Base-by-base conservation (phyloP, 257 asterid genomes). In the Scutellaria baicalensis region DNA sequence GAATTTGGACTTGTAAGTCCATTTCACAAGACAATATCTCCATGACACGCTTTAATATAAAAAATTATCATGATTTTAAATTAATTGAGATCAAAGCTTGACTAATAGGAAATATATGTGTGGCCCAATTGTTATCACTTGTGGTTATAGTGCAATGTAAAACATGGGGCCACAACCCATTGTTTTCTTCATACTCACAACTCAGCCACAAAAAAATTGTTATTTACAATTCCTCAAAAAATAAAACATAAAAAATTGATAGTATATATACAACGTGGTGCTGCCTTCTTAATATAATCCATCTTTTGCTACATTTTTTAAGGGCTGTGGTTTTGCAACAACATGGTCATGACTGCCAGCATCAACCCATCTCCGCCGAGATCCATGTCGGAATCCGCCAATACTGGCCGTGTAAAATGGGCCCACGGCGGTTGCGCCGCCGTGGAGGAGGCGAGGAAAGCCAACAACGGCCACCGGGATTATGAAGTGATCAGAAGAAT, bases 151-250 rank as follows among this genome's bases (percentile, higher is more conserved):
- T 47, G 40, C 31, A 18, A 10, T 16, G 27, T 23, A 59, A 66
- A 47, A 70, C 75, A 11, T 48, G 79, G 69, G 84, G 78, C 81
- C 78, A 73, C 80, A 14, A 27, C 57, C 69, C 47, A 70, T 47
- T 60, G 78, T 61, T 77, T 77, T 59, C 66, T 31, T 62, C 57
- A 39, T 38, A 38, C 17, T 27, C 2, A 18, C 67, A 20, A 23
- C 60, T 49, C 40, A 64, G 74, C 80, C 74, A 72, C 78, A 69
- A 57, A 64, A n/a, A n/a, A 6, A 21, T 65, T 59, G 1, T 47
- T 2, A 23, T 23, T 1, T 23, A 23, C n/a, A n/a, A n/a, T n/a
- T n/a, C n/a, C n/a, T n/a, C n/a, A n/a, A n/a, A 23, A 23, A 23
- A 23, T 1, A 23, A 23, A 23, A 23, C 1, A 23, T 0, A 23